phyloP scores from a whole-genome alignment of 108 stramenopile species.

The Parietichytrium sp. region DNA sequence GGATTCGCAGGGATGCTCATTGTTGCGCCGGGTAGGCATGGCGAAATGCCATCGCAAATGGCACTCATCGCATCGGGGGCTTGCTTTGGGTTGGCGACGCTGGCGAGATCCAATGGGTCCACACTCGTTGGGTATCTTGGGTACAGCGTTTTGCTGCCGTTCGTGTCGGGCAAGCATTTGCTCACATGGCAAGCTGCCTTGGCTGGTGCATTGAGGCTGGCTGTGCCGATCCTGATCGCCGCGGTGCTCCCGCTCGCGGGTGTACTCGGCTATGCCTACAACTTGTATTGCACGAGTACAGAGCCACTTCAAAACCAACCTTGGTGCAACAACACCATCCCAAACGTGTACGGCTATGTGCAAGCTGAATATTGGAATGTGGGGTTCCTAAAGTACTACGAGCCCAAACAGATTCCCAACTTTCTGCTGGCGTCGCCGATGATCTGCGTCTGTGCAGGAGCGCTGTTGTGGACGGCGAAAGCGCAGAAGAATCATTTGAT shows the following conservation, averaged over 20 bases:
- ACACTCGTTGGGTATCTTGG: conserved; percentile 34
- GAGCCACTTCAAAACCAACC: not conserved
- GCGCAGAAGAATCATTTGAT: not conserved
- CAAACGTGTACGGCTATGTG: conserved; percentile 48
- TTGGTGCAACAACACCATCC: conserved; percentile 42
- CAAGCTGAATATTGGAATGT: conserved; percentile 54
- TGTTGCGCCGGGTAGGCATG: conserved; percentile 21
- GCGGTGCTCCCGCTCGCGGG: conserved; percentile 38
- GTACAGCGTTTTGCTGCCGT: not conserved
- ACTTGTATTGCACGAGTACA: conserved; percentile 34
- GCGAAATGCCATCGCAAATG: not conserved
- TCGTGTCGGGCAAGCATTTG: too few relatives aligned
- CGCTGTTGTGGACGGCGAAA: not conserved
- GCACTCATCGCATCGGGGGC: not conserved
- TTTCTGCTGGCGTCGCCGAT: conserved; percentile 54
- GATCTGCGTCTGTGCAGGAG: conserved; percentile 12
- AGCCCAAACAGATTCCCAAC: conserved; percentile 49
- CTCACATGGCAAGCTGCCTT: not conserved
- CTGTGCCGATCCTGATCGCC: conserved; percentile 32
- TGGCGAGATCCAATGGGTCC: not conserved
- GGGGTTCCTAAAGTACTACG: conserved; percentile 48
- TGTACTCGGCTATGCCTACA: conserved; percentile 46
- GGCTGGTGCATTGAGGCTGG: conserved; percentile 36
- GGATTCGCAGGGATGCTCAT: conserved; percentile 47
- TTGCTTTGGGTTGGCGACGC: not conserved